Evolutionary conservation across 306 rosid genomes (phyloP), one percentile per base, ranked within the genome.

Genomic region (Oemleria cerasiformis): DNA sequence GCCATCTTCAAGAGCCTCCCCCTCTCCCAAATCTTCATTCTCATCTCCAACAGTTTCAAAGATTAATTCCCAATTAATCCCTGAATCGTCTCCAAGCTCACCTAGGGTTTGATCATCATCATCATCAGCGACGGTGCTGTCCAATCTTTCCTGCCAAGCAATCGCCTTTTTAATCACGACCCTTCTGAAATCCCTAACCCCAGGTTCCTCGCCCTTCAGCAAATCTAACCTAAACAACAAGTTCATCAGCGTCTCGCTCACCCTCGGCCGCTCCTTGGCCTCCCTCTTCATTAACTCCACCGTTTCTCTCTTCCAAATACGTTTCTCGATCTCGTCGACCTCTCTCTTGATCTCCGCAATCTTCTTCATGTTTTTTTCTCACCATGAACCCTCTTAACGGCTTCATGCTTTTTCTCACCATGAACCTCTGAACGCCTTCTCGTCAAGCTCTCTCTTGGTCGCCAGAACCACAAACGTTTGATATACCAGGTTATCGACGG

Each of bases 401-500:
- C 83, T 73, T 90, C 84, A n/a, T n/a, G n/a, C n/a, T n/a, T n/a
- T n/a, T n/a, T n/a, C n/a, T n/a, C n/a, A n/a, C n/a, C n/a, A n/a
- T n/a, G n/a, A n/a, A n/a, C n/a, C n/a, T n/a, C n/a, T n/a, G n/a
- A n/a, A n/a, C n/a, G n/a, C n/a, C n/a, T n/a, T n/a, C n/a, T n/a
- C n/a, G n/a, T n/a, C n/a, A n/a, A n/a, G n/a, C n/a, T n/a, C n/a
- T n/a, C n/a, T n/a, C n/a, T n/a, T n/a, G n/a, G n/a, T n/a, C n/a
- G n/a, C n/a, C n/a, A n/a, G 88, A 77, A 71, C 34, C 0, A 85
- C 77, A 70, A 93, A 93, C 40, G 94, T 87, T 81, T 93, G 98
- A 51, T 84, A 93, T 57, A 90, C 92, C 12, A 90, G 86, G 9
- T 70, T 83, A 25, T 86, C 97, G 3, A 87, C 83, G 0, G 82